Conservation (phyloP, 805 yeast genomes). For the Torulaspora indica region DNA sequence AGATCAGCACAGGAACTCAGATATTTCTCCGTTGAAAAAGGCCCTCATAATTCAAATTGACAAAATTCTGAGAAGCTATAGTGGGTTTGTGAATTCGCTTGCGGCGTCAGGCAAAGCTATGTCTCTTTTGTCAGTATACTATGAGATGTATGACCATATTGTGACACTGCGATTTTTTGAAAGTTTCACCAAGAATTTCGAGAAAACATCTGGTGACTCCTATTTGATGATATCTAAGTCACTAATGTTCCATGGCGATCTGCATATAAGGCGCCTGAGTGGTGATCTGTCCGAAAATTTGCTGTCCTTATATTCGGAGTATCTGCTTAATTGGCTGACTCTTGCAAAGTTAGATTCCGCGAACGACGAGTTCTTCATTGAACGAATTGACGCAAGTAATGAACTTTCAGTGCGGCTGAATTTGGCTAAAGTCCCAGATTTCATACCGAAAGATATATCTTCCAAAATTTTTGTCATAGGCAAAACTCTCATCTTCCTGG, state of each 20-base stretch:
- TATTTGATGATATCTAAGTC: slow-evolving; percentile 50
- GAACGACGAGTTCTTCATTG: slow-evolving; percentile 59
- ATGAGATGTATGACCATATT: slow-evolving; percentile 47
- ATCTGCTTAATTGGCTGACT: slow-evolving; percentile 61
- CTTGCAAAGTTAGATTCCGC: slow-evolving; percentile 57
- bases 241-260: slow-evolving; percentile 62
- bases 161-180: slow-evolving; percentile 54
- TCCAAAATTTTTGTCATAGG: slow-evolving; percentile 62
- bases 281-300: slow-evolving; percentile 42
- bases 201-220: slow-evolving; percentile 41
- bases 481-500: slow-evolving; percentile 59
- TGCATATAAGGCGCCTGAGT: slow-evolving; percentile 43
- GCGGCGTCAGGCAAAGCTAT: slow-evolving; percentile 37
- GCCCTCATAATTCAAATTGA: slow-evolving; percentile 53
- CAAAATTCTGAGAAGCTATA: slow-evolving; percentile 41
- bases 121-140: slow-evolving; percentile 31
- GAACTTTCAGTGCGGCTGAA: slow-evolving; percentile 15
- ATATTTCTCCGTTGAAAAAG: slow-evolving; percentile 51
- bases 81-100: slow-evolving; percentile 41
- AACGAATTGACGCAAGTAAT: slow-evolving; percentile 4
- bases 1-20: slow-evolving; percentile 26
- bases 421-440: slow-evolving; percentile 37
- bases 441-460: slow-evolving; percentile 39
- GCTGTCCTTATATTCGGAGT: slow-evolving; percentile 55
- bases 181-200: slow-evolving; percentile 39